phyloP scores from a whole-genome alignment of 2,329 filamentous ascomycete species.

The Exophiala xenobiotica region DNA sequence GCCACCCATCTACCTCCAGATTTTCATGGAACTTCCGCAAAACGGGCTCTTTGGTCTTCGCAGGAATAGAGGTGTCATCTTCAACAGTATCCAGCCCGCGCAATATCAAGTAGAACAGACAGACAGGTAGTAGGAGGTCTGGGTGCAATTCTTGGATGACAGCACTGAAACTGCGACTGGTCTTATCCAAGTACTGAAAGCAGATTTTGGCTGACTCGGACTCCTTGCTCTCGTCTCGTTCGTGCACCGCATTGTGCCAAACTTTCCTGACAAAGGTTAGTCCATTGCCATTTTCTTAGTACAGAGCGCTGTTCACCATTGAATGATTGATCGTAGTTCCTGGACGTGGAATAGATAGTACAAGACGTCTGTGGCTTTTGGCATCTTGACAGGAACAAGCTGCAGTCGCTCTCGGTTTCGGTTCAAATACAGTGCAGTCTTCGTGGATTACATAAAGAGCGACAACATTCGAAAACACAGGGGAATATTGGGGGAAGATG shows the following conservation, averaged over 20 bases:
- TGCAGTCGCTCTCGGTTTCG: not conserved
- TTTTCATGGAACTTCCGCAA: constrained; percentile 77
- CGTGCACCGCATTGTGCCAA: constrained; percentile 93
- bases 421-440: not conserved
- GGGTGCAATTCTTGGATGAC: constrained; percentile 96
- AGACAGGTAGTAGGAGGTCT: constrained; percentile 84
- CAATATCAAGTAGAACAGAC: constrained; percentile 88
- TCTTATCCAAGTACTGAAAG: constrained; percentile 81
- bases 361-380: constrained; percentile 52
- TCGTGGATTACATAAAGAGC: constrained; percentile 5
- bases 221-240: constrained; percentile 74
- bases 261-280: too few species aligned
- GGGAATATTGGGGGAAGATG: not conserved
- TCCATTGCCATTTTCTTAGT: not conserved
- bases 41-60: constrained; percentile 79
- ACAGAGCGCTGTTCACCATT: constrained; percentile 67
- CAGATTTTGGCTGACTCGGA: constrained; percentile 72
- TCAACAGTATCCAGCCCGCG: constrained; percentile 97
- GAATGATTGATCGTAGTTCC: constrained; percentile 77
- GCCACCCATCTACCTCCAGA: constrained; percentile 85
- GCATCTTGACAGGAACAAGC: constrained; percentile 36
- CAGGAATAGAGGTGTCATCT: constrained; percentile 90
- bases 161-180: constrained; percentile 86
- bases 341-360: constrained; percentile 75
- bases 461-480: constrained; percentile 1